These are phyloP conservation scores for Neoboletus magnificus DNA, from an alignment of 768 basidiomycete genomes.

Conservation along the genomic window DNA sequence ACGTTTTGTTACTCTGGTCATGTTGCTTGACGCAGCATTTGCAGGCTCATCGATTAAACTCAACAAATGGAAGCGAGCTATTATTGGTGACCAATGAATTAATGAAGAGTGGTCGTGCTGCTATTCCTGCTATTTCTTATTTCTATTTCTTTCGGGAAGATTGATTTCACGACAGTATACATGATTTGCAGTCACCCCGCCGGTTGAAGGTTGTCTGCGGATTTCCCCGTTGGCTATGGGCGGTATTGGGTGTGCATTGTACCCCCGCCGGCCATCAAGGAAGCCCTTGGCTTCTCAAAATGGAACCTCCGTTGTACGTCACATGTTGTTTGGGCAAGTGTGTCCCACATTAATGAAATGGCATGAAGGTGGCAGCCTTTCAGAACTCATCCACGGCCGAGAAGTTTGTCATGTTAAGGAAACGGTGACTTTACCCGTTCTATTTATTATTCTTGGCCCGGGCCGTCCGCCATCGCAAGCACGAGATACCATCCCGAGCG, in stretches of 20 bases:
- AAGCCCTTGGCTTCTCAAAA: slow-evolving; percentile 5
- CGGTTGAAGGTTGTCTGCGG: neutral
- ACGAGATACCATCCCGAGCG: neutral
- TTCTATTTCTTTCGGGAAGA: neutral
- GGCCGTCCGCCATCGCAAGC: neutral
- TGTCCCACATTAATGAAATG: slow-evolving; percentile 5
- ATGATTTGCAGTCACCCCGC: neutral
- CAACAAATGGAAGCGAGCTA: neutral
- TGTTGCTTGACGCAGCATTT: neutral
- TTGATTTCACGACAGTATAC: neutral
- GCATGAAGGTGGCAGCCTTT: neutral
- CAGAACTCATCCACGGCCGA: neutral
- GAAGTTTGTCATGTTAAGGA: neutral
- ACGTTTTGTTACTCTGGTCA: neutral
- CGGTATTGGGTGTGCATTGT: neutral
- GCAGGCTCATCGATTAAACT: slow-evolving; percentile 1
- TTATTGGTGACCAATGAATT: neutral
- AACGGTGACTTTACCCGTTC: neutral
- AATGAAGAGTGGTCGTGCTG: neutral
- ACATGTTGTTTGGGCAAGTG: neutral
- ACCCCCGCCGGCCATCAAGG: neutral
- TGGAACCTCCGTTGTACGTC: slow-evolving; percentile 8
- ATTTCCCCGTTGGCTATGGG: neutral
- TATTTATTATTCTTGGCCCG: neutral
- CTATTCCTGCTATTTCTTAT: neutral